phyloP scores from a whole-genome alignment of 108 stramenopile genomes.

The Cylindrotheca closterium region DNA sequence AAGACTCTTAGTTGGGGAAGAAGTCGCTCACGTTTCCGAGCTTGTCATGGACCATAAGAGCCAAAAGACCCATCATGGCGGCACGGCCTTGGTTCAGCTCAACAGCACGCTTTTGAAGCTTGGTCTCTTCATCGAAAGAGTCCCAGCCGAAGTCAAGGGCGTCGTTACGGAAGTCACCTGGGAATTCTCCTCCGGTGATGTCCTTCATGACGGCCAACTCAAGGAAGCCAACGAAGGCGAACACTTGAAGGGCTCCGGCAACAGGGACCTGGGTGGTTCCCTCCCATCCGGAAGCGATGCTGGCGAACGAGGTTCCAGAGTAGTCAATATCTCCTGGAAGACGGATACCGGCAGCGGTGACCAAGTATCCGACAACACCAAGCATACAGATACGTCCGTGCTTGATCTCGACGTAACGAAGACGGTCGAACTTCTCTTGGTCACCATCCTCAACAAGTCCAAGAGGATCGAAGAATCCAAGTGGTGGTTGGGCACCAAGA shows the following conservation, averaged over 20 bases:
- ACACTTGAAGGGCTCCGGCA: slow-evolving; percentile 58
- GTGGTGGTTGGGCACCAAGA: slow-evolving; percentile 83
- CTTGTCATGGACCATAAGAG: slow-evolving; percentile 55
- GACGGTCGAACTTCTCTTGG: slow-evolving; percentile 51
- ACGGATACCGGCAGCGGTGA: slow-evolving; percentile 67
- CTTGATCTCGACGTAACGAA: slow-evolving; percentile 61
- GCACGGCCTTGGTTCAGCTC: slow-evolving; percentile 90
- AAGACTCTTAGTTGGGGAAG: too few species aligned
- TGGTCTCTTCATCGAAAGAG: slow-evolving; percentile 60
- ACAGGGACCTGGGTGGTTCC: slow-evolving; percentile 55
- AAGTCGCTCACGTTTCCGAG: slow-evolving; percentile 13
- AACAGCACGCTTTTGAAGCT: slow-evolving; percentile 78
- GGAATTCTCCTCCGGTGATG: too few species aligned
- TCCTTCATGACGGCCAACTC: slow-evolving; percentile 70
- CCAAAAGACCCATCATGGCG: slow-evolving; percentile 68
- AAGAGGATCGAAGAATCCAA: slow-evolving; percentile 89
- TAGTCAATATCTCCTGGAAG: too few species aligned
- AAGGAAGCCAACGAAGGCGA: slow-evolving; percentile 71
- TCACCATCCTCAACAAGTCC: slow-evolving; percentile 51
- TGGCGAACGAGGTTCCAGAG: slow-evolving; percentile 61
- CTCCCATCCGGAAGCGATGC: slow-evolving; percentile 59
- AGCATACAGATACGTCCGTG: slow-evolving; percentile 71
- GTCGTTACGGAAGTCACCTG: too few species aligned
- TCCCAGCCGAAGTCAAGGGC: too few species aligned
- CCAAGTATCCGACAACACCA: slow-evolving; percentile 78